Evolutionary conservation across 345 rosid genomes (phyloP).

Genomic region (Euphorbia pulcherrima): DNA sequence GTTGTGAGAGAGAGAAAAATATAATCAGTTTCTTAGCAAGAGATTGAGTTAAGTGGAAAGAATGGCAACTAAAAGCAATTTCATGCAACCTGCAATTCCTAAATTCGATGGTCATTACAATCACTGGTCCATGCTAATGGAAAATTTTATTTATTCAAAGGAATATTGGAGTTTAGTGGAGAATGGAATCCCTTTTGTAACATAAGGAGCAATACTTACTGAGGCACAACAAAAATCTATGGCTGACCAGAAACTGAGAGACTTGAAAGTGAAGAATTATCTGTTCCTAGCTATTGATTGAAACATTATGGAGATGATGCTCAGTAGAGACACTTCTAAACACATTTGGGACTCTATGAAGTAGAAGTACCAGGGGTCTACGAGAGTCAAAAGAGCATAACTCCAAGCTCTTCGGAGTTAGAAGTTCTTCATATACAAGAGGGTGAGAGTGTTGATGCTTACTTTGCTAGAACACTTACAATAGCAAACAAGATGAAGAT

Average conservation of each 20-base stretch:
- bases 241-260: background rate
- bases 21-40: no score
- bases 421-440: background rate
- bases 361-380: background rate
- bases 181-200: background rate
- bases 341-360: no score
- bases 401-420: background rate
- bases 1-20: no score
- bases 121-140: no score
- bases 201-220: background rate
- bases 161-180: background rate
- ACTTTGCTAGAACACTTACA: slow-evolving; percentile 6
- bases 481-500: slow-evolving; percentile 5
- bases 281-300: background rate
- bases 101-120: no score
- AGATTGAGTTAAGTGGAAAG: no score
- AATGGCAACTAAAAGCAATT: no score
- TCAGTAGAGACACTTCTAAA: background rate
- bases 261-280: background rate
- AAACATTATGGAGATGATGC: no score
- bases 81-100: no score
- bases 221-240: background rate
- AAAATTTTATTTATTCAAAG: no score
- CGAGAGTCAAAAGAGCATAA: background rate
- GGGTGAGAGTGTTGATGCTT: background rate